These are phyloP conservation scores for Nematocida sp. DNA, from an alignment of 371 early-diverging fungal species.

Conservation along the genomic window DNA sequence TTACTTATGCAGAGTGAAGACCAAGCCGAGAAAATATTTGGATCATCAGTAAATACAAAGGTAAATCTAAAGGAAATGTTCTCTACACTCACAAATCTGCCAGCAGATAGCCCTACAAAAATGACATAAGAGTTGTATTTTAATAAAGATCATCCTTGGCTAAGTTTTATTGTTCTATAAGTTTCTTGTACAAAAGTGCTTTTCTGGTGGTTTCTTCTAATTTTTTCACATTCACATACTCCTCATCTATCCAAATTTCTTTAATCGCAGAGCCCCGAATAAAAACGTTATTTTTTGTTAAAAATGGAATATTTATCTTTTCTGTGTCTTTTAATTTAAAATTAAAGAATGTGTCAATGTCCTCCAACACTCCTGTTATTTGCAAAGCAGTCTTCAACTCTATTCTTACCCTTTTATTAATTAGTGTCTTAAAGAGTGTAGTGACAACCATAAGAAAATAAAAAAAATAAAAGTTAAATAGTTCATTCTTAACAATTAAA, in stretches of 20 bases:
- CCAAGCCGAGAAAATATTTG: slow-evolving; percentile 55
- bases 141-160: neutral
- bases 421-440: slow-evolving; percentile 45
- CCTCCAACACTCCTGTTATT: slow-evolving; percentile 22
- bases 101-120: slow-evolving; percentile 46
- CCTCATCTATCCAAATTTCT: slow-evolving; percentile 47
- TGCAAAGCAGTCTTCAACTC: slow-evolving; percentile 20
- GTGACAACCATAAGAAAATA: slow-evolving; percentile 6
- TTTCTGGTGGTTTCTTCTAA: slow-evolving; percentile 52
- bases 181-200: slow-evolving; percentile 23
- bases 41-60: slow-evolving; percentile 48
- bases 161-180: slow-evolving; percentile 2
- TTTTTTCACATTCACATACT: slow-evolving; percentile 14
- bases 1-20: slow-evolving; percentile 52
- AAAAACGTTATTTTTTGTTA: slow-evolving; percentile 9
- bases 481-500: neutral
- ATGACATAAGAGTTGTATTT: neutral
- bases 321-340: slow-evolving; percentile 25
- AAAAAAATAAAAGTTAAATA: slow-evolving; percentile 19
- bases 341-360: slow-evolving; percentile 49
- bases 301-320: slow-evolving; percentile 22
- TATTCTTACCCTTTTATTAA: slow-evolving; percentile 22
- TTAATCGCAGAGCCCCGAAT: slow-evolving; percentile 37
- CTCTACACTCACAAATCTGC: slow-evolving; percentile 31
- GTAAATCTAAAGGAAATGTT: slow-evolving; percentile 60